These are phyloP conservation scores for Phylloporus sp. DNA, from an alignment of 768 basidiomycete species.

Conservation along the genomic window DNA sequence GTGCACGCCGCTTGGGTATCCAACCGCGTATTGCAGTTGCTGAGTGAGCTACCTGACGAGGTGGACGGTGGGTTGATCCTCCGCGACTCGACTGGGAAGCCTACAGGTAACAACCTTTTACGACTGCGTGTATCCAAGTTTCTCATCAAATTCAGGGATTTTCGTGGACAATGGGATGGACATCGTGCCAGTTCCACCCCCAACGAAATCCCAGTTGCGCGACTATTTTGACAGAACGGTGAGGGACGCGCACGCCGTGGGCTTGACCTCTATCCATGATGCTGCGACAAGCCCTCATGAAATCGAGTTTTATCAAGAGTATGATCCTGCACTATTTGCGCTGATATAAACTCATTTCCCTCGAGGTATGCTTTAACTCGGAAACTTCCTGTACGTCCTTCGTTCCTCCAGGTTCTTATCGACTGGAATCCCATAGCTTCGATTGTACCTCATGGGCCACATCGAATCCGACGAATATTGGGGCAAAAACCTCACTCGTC, in stretches of 20 bases:
- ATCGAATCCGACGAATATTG: slow-evolving; percentile 56
- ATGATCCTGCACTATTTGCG: slow-evolving; percentile 16
- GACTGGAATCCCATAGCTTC: slow-evolving; percentile 35
- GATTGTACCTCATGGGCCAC: slow-evolving; percentile 59
- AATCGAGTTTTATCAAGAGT: slow-evolving; percentile 66
- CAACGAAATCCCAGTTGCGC: slow-evolving; percentile 50
- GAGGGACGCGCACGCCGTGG: slow-evolving; percentile 65
- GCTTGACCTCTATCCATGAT: slow-evolving; percentile 86
- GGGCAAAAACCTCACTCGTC: slow-evolving; percentile 53
- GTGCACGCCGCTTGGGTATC: slow-evolving; percentile 88
- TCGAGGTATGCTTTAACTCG: slow-evolving; percentile 63
- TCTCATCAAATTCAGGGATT: slow-evolving; percentile 40
- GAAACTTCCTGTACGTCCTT: slow-evolving; percentile 56
- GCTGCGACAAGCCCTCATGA: slow-evolving; percentile 49
- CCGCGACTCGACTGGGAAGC: slow-evolving; percentile 52
- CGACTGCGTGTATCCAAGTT: neutral
- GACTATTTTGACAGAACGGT: slow-evolving; percentile 64
- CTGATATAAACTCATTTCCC: neutral
- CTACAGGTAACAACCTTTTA: slow-evolving; percentile 50
- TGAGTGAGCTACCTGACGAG: slow-evolving; percentile 53
- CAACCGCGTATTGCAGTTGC: slow-evolving; percentile 56
- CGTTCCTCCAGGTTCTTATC: neutral
- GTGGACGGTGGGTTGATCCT: slow-evolving; percentile 76
- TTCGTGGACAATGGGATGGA: slow-evolving; percentile 87
- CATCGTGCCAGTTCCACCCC: slow-evolving; percentile 62